phyloP scores from a whole-genome alignment of 148 eudicot species.

The Agrostemma githago region DNA sequence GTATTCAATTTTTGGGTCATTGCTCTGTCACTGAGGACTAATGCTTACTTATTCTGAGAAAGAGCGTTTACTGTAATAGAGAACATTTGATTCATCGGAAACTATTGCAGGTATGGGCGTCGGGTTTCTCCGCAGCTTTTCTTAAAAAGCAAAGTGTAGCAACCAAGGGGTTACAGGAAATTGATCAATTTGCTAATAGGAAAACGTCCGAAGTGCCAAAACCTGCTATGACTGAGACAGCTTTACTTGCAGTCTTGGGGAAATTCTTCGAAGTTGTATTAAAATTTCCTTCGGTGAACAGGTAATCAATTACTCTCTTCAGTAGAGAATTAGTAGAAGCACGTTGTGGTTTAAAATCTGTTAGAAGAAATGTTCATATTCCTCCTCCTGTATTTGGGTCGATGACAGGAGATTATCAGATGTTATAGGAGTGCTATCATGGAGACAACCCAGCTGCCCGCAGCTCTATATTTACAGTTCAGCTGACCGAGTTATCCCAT shows the following conservation, averaged over 20 bases:
- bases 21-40: neutral
- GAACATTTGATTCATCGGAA: neutral
- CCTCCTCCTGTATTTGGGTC: neutral
- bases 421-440: conserved; percentile 61
- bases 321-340: neutral
- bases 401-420: conserved; percentile 78
- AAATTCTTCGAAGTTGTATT: conserved; percentile 79
- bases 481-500: conserved; percentile 88
- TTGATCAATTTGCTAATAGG: conserved; percentile 18
- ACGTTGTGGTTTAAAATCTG: neutral
- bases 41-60: neutral
- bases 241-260: conserved; percentile 66
- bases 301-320: conserved; percentile 32
- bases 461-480: conserved; percentile 93
- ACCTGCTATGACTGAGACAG: conserved; percentile 81
- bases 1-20: neutral
- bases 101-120: conserved; percentile 74
- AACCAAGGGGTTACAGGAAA: conserved; percentile 44
- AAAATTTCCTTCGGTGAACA: conserved; percentile 72
- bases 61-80: neutral
- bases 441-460: conserved; percentile 81
- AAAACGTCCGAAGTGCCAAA: conserved; percentile 41
- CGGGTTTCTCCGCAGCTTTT: conserved; percentile 98
- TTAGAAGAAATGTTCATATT: conserved; percentile 8
- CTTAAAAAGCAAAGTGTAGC: conserved; percentile 83